Conservation (phyloP, 345 rosid species). For the Heritiera fomes region DNA sequence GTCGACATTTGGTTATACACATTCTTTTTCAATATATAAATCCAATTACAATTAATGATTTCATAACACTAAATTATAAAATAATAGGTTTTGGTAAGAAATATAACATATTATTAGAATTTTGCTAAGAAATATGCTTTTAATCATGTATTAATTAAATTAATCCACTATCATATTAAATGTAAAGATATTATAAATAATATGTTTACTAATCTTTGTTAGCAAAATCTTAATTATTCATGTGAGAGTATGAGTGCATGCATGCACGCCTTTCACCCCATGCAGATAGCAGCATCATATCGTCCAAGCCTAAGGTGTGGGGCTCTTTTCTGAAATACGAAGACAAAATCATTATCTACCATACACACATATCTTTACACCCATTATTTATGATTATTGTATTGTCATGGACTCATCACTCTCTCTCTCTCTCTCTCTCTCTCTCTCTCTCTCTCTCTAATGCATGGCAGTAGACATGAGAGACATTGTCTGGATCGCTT, state of each 20-base stretch:
- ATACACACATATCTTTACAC: background rate
- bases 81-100: no score
- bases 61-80: no score
- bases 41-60: no score
- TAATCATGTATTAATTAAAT: no score
- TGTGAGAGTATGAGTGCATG: conserved; percentile 33
- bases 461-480: background rate
- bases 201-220: no score
- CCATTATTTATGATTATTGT: background rate
- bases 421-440: no score
- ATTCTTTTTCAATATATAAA: no score
- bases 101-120: no score
- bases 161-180: no score
- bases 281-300: conserved; percentile 43
- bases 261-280: conserved; percentile 46
- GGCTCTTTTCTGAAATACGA: background rate
- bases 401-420: background rate
- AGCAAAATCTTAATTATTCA: background rate
- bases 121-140: no score
- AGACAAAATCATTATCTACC: conserved; percentile 15
- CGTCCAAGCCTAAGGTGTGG: conserved; percentile 3
- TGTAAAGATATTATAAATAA: no score
- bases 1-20: background rate
- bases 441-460: no score
- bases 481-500: background rate